Percentiles rank a stretch among this genome's conserved stretches.
Conservation (phyloP, 495 filamentous ascomycete species). For the Penicillium soppii region DNA sequence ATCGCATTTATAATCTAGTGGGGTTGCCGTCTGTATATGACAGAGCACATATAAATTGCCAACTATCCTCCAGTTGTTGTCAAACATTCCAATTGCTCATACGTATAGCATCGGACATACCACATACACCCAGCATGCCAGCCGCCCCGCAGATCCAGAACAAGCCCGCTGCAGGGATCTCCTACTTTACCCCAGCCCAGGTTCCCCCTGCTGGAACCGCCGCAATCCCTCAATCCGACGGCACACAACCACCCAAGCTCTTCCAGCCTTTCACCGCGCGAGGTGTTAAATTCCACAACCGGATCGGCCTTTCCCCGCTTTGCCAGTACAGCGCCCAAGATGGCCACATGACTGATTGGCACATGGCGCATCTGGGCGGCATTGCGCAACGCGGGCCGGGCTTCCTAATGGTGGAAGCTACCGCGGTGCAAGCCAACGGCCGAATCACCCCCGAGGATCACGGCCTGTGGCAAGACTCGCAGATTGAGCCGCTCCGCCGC, state of each 20-base stretch:
- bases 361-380: conserved; percentile 53
- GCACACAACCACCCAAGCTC: conserved; percentile 59
- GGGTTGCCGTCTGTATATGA: conserved; percentile 1
- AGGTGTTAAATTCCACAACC: conserved; percentile 58
- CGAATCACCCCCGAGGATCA: conserved; percentile 68
- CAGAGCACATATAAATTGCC: not conserved
- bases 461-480: conserved; percentile 69
- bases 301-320: conserved; percentile 55
- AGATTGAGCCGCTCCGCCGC: conserved; percentile 57
- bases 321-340: conserved; percentile 67
- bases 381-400: conserved; percentile 61
- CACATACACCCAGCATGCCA: not conserved
- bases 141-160: conserved; percentile 34
- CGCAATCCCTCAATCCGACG: conserved; percentile 56
- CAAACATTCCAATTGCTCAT: not conserved
- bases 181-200: conserved; percentile 65
- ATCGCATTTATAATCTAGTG: conserved; percentile 23
- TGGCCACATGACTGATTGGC: conserved; percentile 59
- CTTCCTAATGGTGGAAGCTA: conserved; percentile 66
- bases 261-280: conserved; percentile 63
- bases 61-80: not conserved
- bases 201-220: conserved; percentile 61
- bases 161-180: conserved; percentile 47
- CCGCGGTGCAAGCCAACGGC: conserved; percentile 62
- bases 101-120: not conserved